These are phyloP conservation scores for Fusarium fracticaudum DNA, from an alignment of 2,329 filamentous ascomycete genomes.

Conservation along the genomic window DNA sequence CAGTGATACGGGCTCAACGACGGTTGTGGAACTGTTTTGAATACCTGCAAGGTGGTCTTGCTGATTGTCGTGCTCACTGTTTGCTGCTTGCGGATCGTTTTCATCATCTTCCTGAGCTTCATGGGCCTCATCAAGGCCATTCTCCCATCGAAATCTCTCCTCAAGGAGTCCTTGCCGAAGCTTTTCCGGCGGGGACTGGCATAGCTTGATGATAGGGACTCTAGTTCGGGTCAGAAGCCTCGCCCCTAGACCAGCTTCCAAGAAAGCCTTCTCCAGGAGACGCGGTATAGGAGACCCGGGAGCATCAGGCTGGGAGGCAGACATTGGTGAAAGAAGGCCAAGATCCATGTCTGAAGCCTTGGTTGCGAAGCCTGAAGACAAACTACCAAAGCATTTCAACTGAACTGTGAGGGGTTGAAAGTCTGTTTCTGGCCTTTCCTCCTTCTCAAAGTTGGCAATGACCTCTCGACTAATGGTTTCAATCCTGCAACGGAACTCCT, in stretches of 20 bases:
- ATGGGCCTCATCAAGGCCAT: slow-evolving; percentile 55
- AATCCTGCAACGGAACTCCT: slow-evolving; percentile 72
- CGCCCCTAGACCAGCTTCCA: slow-evolving; percentile 78
- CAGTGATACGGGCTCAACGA: slow-evolving; percentile 37
- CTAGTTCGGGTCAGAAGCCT: slow-evolving; percentile 80
- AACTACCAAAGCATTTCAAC: slow-evolving; percentile 82
- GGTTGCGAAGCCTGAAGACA: slow-evolving; percentile 86
- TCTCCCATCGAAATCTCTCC: slow-evolving; percentile 78
- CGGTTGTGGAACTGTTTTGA: slow-evolving; percentile 7
- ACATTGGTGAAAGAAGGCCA: slow-evolving; percentile 74
- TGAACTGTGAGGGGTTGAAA: slow-evolving; percentile 68
- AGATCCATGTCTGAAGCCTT: slow-evolving; percentile 93
- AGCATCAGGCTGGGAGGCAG: slow-evolving; percentile 62
- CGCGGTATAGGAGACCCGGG: slow-evolving; percentile 73
- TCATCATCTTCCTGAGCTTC: slow-evolving; percentile 50
- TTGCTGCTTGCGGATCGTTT: slow-evolving; percentile 41
- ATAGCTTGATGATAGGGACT: slow-evolving; percentile 89
- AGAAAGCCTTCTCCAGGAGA: slow-evolving; percentile 77
- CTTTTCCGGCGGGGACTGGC: slow-evolving; percentile 71
- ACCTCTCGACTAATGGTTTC: slow-evolving; percentile 71
- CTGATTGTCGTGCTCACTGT: slow-evolving; percentile 41
- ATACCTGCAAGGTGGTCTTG: background rate
- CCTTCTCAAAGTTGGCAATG: slow-evolving; percentile 62
- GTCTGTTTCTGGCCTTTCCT: slow-evolving; percentile 50
- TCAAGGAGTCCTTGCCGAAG: slow-evolving; percentile 69